These are phyloP conservation scores for Alternaria novae-zelandiae DNA, from an alignment of 2,329 filamentous ascomycete species.

Conservation along the genomic window DNA sequence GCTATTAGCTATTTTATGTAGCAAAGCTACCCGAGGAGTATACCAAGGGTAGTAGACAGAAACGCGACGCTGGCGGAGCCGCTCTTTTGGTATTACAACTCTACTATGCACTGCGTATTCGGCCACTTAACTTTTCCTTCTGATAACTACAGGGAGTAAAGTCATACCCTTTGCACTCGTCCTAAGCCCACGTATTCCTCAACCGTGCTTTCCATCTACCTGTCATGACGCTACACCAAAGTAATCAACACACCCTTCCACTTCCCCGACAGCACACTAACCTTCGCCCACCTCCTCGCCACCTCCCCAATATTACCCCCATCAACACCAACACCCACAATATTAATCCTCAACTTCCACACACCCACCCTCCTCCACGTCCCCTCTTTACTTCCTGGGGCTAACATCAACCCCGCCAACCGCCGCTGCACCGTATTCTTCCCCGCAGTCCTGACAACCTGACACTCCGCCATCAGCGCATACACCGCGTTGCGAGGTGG, in stretches of 20 bases:
- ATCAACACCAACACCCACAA: background rate
- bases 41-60: too few species aligned
- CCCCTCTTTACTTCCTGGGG: background rate
- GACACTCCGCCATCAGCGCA: background rate
- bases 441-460: background rate
- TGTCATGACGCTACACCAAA: too few species aligned
- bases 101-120: too few species aligned
- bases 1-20: too few species aligned
- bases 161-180: too few species aligned
- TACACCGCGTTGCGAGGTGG: background rate
- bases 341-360: background rate
- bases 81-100: too few species aligned
- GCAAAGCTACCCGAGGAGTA: too few species aligned
- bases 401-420: background rate
- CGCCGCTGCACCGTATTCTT: background rate
- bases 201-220: too few species aligned
- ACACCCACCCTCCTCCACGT: background rate
- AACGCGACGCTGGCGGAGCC: too few species aligned
- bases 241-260: background rate
- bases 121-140: too few species aligned
- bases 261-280: background rate
- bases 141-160: too few species aligned
- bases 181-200: too few species aligned
- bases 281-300: background rate
- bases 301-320: background rate